phyloP scores from a whole-genome alignment of 176 grass and related monocot genomes.

The Phoenix roebelenii region DNA sequence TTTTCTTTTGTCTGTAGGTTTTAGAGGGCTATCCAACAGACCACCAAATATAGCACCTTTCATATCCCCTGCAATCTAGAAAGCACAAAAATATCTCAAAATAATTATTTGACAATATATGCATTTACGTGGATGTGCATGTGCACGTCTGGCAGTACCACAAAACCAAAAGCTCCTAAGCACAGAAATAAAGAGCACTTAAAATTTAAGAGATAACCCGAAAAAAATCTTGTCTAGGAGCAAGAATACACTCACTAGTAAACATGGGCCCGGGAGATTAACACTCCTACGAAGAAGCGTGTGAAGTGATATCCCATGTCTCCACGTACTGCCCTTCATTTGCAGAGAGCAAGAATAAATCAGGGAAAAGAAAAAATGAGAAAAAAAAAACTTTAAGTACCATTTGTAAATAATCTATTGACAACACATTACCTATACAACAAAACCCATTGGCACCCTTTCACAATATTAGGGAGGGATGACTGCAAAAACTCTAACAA shows the following conservation, averaged over 20 bases:
- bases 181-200: no score
- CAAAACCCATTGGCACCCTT: conserved; percentile 79
- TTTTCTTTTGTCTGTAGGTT: conserved; percentile 78
- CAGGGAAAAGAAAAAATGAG: conserved; percentile 5
- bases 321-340: conserved; percentile 92
- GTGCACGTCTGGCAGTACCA: no score
- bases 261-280: conserved; percentile 49
- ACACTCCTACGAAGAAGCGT: conserved; percentile 71
- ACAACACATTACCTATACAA: conserved; percentile 64
- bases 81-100: conserved; percentile 1
- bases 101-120: no score
- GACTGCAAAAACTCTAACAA: conserved; percentile 72
- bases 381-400: conserved; percentile 2
- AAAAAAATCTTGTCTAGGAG: no score
- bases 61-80: conserved; percentile 74
- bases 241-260: conserved; percentile 47
- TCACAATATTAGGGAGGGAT: conserved; percentile 74
- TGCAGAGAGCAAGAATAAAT: conserved; percentile 40
- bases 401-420: background rate
- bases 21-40: conserved; percentile 67
- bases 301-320: conserved; percentile 83
- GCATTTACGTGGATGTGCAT: no score
- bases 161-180: no score
- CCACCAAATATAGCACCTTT: conserved; percentile 82
- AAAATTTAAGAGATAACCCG: no score